phyloP scores from a whole-genome alignment of 345 rosid genomes.

The Geranium rotundifolium region DNA sequence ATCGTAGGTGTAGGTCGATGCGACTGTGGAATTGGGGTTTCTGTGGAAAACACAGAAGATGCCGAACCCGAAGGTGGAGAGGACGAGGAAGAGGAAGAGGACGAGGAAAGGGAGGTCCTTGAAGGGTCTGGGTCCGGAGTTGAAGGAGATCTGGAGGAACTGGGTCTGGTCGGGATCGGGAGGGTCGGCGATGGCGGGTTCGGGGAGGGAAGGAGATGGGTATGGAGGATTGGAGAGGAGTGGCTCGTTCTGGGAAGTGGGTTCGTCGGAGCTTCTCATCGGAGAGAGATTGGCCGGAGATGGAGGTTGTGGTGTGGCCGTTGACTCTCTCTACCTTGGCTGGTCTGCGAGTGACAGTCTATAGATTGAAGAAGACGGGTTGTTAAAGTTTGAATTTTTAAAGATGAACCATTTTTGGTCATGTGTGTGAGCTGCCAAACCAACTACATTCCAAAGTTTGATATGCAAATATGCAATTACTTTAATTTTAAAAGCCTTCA shows the following conservation, averaged over 20 bases:
- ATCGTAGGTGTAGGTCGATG: conserved; percentile 48
- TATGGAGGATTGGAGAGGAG: conserved; percentile 50
- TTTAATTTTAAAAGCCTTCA: too few species aligned
- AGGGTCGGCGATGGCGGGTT: conserved; percentile 14
- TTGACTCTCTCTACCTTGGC: neutral
- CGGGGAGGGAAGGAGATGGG: conserved; percentile 10
- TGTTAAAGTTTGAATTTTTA: too few species aligned
- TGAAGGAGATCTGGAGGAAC: conserved; percentile 82
- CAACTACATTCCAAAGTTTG: too few species aligned
- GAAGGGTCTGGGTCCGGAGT: conserved; percentile 60
- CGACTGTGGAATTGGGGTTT: conserved; percentile 35
- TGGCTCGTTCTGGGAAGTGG: conserved; percentile 36
- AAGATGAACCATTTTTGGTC: too few species aligned
- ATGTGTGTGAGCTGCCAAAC: too few species aligned
- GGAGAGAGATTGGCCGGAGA: neutral
- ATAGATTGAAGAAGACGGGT: too few species aligned
- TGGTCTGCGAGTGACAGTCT: neutral
- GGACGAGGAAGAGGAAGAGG: conserved; percentile 47
- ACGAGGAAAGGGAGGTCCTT: conserved; percentile 64
- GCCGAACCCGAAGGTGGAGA: conserved; percentile 67
- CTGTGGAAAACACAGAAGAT: conserved; percentile 55
- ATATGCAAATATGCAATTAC: too few species aligned
- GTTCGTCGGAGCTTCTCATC: conserved; percentile 56
- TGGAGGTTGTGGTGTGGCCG: neutral
- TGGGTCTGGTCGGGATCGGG: conserved; percentile 54